A percentile compares a stretch with the other conserved stretches of the same genome.
Evolutionary conservation across 345 rosid species (phyloP).

Genomic region (Lepidium sativum): DNA sequence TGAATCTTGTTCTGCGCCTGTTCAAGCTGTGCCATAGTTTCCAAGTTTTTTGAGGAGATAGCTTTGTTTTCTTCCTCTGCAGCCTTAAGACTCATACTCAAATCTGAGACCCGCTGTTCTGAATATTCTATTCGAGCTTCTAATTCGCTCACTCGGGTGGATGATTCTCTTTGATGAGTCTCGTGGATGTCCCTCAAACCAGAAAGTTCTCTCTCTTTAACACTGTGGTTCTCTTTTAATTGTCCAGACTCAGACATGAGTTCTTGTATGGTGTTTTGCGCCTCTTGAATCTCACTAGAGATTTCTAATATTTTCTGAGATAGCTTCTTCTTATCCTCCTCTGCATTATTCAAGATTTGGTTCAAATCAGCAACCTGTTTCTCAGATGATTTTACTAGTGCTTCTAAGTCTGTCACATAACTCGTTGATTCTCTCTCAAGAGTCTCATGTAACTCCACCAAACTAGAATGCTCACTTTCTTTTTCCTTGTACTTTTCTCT

Average conservation of each 20-base stretch:
- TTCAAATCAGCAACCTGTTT: conserved; percentile 41
- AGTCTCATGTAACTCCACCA: conserved; percentile 42
- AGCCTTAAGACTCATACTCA: conserved; percentile 32
- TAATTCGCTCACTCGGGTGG: conserved; percentile 23
- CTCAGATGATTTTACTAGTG: conserved; percentile 45
- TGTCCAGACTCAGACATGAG: conserved; percentile 36
- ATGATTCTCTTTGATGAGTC: conserved; percentile 46
- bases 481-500: conserved; percentile 40
- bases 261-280: conserved; percentile 32
- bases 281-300: conserved; percentile 41
- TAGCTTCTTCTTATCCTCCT: conserved; percentile 50
- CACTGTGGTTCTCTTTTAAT: conserved; percentile 35
- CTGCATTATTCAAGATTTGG: conserved; percentile 31
- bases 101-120: conserved; percentile 38
- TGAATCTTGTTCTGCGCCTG: conserved; percentile 30
- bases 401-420: conserved; percentile 16
- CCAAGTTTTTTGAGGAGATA: conserved; percentile 39
- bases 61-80: conserved; percentile 47
- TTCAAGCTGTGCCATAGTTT: conserved; percentile 41
- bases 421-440: conserved; percentile 39
- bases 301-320: conserved; percentile 35
- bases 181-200: conserved; percentile 38
- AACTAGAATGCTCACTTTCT: conserved; percentile 47
- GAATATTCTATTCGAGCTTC: conserved; percentile 40
- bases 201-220: conserved; percentile 49